phyloP scores from a whole-genome alignment of 192 early-diverging fungal species.

The Coemansia sp. region DNA sequence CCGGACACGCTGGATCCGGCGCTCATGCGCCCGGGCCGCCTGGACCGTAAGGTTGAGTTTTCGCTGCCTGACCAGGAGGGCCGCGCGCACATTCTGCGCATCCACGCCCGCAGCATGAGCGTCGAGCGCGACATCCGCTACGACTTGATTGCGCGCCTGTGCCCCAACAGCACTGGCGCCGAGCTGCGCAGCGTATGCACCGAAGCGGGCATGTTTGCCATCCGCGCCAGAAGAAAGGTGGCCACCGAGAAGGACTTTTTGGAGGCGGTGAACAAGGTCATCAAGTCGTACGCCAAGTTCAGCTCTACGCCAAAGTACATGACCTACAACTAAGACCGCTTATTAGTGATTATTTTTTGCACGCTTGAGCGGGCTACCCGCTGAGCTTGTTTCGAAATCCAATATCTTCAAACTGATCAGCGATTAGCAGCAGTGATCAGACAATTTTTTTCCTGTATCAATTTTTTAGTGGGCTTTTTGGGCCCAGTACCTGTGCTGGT shows the following conservation, averaged over 20 bases:
- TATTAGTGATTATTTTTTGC: neutral
- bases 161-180: constrained; percentile 98
- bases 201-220: constrained; percentile 99
- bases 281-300: constrained; percentile 99
- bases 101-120: constrained; percentile 97
- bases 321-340: constrained; percentile 62
- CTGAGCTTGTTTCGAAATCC: too few relatives aligned
- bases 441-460: constrained; percentile 7
- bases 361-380: too few relatives aligned
- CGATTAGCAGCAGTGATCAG: neutral
- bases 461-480: too few relatives aligned
- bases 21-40: constrained; percentile 91
- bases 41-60: constrained; percentile 99
- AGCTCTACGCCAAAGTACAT: constrained; percentile 95
- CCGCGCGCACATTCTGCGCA: constrained; percentile 96
- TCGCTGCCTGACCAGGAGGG: constrained; percentile 92
- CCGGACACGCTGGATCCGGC: constrained; percentile 99
- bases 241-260: constrained; percentile 99
- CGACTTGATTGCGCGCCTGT: constrained; percentile 95
- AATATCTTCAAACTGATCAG: too few relatives aligned
- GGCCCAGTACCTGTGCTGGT: too few relatives aligned
- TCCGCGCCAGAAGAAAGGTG: constrained; percentile 94
- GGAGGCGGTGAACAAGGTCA: constrained; percentile 99
- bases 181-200: constrained; percentile 98
- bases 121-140: constrained; percentile 99